phyloP scores from a whole-genome alignment of 352 stramenopile species.

The Pythium folliculosum region DNA sequence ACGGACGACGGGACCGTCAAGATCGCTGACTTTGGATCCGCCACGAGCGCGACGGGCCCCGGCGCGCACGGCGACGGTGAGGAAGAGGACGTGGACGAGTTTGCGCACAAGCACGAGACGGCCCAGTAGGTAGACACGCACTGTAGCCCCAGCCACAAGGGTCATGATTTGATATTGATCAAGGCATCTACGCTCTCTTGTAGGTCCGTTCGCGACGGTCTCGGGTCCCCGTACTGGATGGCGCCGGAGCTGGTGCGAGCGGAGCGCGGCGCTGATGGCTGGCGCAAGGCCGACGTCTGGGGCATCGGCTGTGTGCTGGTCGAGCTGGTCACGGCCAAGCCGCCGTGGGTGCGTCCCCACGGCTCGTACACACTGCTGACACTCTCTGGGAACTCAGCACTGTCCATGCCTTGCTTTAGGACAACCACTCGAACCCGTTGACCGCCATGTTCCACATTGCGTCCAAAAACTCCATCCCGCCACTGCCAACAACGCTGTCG shows the following conservation, averaged over 20 bases:
- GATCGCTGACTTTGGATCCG: slow-evolving; percentile 87
- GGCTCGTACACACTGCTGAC: no score
- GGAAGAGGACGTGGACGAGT: slow-evolving; percentile 20
- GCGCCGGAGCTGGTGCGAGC: slow-evolving; percentile 93
- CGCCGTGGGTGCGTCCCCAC: slow-evolving; percentile 67
- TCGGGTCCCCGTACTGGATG: slow-evolving; percentile 96
- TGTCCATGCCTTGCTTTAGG: slow-evolving; percentile 25
- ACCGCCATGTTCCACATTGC: slow-evolving; percentile 87
- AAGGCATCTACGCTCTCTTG: no score
- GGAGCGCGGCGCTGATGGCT: slow-evolving; percentile 64
- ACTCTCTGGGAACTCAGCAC: not conserved
- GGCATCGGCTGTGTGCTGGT: slow-evolving; percentile 88
- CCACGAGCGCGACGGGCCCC: slow-evolving; percentile 38
- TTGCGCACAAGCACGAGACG: slow-evolving; percentile 15
- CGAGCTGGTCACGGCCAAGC: slow-evolving; percentile 87
- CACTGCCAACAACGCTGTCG: slow-evolving; percentile 48
- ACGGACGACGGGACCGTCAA: slow-evolving; percentile 66
- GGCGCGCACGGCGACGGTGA: not conserved
- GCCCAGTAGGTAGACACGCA: slow-evolving; percentile 3
- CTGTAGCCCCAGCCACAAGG: no score
- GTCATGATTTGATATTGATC: no score
- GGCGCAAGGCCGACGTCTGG: slow-evolving; percentile 92
- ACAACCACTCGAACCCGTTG: slow-evolving; percentile 74
- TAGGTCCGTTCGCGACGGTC: slow-evolving; percentile 67
- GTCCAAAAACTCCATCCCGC: slow-evolving; percentile 52